Base-by-base conservation (phyloP, 495 filamentous ascomycete species). In the Hyaloscypha variabilis region DNA sequence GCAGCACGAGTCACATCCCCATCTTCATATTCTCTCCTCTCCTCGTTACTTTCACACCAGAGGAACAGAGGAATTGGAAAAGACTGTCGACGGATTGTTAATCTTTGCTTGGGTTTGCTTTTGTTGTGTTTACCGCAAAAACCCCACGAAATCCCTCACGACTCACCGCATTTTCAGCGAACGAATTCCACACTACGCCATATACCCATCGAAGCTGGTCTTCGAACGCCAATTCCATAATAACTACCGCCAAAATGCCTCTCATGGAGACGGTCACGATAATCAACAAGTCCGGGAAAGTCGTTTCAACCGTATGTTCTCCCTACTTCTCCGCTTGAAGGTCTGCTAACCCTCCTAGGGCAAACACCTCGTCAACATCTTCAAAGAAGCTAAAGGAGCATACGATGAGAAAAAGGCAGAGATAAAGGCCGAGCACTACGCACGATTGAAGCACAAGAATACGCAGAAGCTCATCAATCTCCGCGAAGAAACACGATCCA, bases 201-300 rank as follows among this genome's bases (percentile, higher is more conserved):
- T 28, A 49, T 60, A 69, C 52, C 28, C 58, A 52, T 53, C 8
- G 70, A 69, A 72, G 63, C 67, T 63, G 69, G 68, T 55, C 68
- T 71, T 71, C 68, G 61, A 63, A 52, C 1, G 28, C 26, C 28
- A 60, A 53, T 34, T 28, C 53, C 21, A 53, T 19, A 54, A 34
- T 57, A 13, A 30, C 61, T 60, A 62, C 62, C 52, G 64, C 67
- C 71, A 79, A 77, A 13, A 83, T 85, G 80, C 72, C 81, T 69
- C 51, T 75, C 61, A 78, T 78, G 63, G 81, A 97, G 78, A 91
- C 92, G 49, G 89, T 97, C 72, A 92, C 92, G 61, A 91, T 97
- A 62, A 87, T 97, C 77, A 94, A 97, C 79, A 91, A 90, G 72
- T 96, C 93, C 64, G 92, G 92, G 64, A 94, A 97, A 82, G 87